Evolutionary conservation across 179 eudicot species (phyloP), one percentile per base, ranked within the genome.

Genomic region (Gypsophila paniculata): DNA sequence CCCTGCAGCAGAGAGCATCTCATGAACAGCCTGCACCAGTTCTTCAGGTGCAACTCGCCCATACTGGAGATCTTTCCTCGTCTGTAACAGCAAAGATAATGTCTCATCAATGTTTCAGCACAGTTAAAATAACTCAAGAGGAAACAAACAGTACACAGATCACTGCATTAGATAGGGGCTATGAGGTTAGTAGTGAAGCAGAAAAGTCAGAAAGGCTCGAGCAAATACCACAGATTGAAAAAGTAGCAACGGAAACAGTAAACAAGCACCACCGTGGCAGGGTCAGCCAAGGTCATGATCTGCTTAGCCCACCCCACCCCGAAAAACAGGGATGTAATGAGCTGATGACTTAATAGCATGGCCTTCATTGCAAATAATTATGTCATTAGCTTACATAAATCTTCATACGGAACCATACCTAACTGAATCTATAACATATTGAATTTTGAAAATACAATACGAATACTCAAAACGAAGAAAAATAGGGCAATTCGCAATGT

Each of bases 1-100:
- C 57, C 97, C 97, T 49, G 99, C 99, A 29, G 94, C 87, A 55
- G 97, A 89, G 69, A 94, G 94, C 97, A 94, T 91, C 84, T 94
- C 99, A 74, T 88, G 96, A 77, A 94, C 97, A 61, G 99, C 99
- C 76, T 94, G 91, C 70, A 94, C 96, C 69, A 94, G 75, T 76
- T 94, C 99, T 70, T 81, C 84, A 77, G 97, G 90, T 52, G 96
- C 87, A 49, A 94, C 99, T 65, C 87, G 82, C 36, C 92, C 99
- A 80, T 79, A 84, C 79, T 87, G 89, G 42, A 85, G 89, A 75
- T 89, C 94, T 68, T 85, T 80, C 68, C 85, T 79, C 51, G 83
- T 77, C 78, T 80, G 88, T 60, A 68, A 63, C 82, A 84, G 79
- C 36, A 13, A 61, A 78, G 19, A 52, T 10, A 64, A 67, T 22